phyloP scores from a whole-genome alignment of 176 grass and related monocot genomes.

The Stipa capillata region DNA sequence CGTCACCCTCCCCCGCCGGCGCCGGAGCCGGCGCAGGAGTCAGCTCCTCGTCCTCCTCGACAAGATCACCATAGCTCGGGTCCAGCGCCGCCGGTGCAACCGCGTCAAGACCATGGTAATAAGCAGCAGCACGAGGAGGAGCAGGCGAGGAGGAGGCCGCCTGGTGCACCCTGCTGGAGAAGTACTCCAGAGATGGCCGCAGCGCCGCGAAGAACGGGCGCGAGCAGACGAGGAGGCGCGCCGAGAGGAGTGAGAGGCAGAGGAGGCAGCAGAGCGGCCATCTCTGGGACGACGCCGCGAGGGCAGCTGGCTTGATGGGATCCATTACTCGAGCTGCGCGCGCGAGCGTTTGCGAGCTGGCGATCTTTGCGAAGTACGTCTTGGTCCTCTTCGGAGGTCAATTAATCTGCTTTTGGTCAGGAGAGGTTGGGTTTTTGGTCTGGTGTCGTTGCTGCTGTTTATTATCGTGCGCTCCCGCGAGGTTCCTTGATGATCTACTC shows the following conservation, averaged over 20 bases:
- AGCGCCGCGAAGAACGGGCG: neutral
- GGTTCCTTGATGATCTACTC: neutral
- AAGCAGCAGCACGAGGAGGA: neutral
- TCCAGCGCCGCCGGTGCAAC: neutral
- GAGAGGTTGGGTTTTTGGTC: constrained; percentile 45
- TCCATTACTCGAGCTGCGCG: constrained; percentile 15
- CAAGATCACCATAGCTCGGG: neutral
- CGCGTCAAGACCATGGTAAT: neutral
- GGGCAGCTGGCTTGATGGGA: neutral
- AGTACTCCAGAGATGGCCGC: neutral
- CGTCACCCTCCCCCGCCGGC: neutral
- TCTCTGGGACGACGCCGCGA: neutral
- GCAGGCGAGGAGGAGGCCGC: neutral
- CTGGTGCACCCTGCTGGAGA: neutral
- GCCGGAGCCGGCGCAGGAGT: neutral
- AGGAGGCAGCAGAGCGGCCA: constrained; percentile 5
- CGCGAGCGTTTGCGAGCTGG: neutral
- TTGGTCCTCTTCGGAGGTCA: neutral
- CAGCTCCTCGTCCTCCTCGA: neutral
- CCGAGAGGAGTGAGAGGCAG: constrained; percentile 33
- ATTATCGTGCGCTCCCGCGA: neutral
- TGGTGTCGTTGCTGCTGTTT: neutral
- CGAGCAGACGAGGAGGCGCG: neutral
- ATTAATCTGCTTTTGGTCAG: constrained; percentile 1
- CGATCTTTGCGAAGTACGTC: neutral